Percentiles rank a stretch among this genome's conserved stretches.
Evolutionary conservation across 352 stramenopile species (phyloP).

Genomic region (Globisporangium acanthophoron): DNA sequence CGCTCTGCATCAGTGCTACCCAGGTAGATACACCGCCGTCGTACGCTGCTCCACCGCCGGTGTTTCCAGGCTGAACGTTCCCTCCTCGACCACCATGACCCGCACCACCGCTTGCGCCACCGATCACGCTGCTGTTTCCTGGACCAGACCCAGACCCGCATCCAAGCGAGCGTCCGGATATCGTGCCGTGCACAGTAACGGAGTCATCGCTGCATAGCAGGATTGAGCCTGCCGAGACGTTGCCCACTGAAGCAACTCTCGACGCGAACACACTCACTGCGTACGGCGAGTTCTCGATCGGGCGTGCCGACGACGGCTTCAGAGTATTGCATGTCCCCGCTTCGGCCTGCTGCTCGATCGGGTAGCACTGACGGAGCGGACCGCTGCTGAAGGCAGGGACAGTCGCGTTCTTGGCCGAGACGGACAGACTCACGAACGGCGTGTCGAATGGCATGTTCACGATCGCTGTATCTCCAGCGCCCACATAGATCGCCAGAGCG

Average conservation of each 20-base stretch:
- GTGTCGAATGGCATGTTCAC: conserved; percentile 59
- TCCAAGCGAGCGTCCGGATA: conserved; percentile 39
- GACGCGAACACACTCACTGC: conserved; percentile 41
- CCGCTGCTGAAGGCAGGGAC: conserved; percentile 41
- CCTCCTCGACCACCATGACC: conserved; percentile 63
- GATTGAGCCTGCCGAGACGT: conserved; percentile 51
- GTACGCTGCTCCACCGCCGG: conserved; percentile 36
- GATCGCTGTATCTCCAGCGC: conserved; percentile 21
- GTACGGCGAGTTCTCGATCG: conserved; percentile 22
- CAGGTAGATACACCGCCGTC: conserved; percentile 18
- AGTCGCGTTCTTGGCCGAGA: conserved; percentile 40
- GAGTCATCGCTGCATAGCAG: conserved; percentile 42
- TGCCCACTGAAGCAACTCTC: conserved; percentile 27
- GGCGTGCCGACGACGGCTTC: not conserved
- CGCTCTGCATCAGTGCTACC: not conserved
- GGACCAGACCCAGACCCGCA: conserved; percentile 45
- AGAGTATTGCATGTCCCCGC: conserved; percentile 29
- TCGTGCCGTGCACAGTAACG: conserved; percentile 29
- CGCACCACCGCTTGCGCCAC: conserved; percentile 54
- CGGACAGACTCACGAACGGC: conserved; percentile 37
- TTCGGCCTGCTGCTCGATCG: conserved; percentile 37
- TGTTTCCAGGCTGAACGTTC: conserved; percentile 49
- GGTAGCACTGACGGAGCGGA: conserved; percentile 32
- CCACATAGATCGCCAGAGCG: conserved; percentile 24
- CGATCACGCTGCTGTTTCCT: conserved; percentile 41